Base-by-base conservation (phyloP, 2,329 filamentous ascomycete species). In the Didymellaceae sp. region DNA sequence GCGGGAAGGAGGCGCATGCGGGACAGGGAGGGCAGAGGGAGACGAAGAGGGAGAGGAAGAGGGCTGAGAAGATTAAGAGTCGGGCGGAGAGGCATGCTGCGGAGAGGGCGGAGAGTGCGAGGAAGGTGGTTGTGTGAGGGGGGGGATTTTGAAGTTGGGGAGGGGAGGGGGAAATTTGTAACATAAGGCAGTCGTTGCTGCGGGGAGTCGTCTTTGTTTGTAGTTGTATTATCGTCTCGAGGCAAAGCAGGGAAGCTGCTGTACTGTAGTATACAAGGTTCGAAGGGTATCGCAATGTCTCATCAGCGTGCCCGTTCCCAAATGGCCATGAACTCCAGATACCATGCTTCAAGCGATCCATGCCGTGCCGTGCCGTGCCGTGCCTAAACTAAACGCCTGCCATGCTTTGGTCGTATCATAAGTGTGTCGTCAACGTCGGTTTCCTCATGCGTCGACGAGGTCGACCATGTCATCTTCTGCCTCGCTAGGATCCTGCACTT, bases 391-490 rank as follows among this genome's bases (percentile, higher is more conserved):
- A 48, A 58, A 59, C 65, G 63, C 63, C 63, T 45, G 40, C 53
- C 32, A 63, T 66, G 65, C 58, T 59, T 54, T 56, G 39, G 51
- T 55, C 51, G 31, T 62, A 44, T 56, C 58, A 31, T 62, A 45
- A 50, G 42, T 45, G 32, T 47, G 28, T 59, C 40, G 51, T 32
- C n/a, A 21, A 60, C 49, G 30, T 62, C 24, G 31, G 14, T 55
- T 34, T 14, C 32, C n/a, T 62, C 40, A 68, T 4, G 52, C 58
- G 17, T 63, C 62, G 14, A 66, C 56, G 11, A 66, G 45, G 34
- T 70, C 70, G 11, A 62, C 58, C 57, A 67, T 63, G n/a, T 73
- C 71, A 13, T 74, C 66, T 17, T 72, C 71, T 1, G 55, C 60
- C 25, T 66, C 67, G 24, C 49, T 60, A 9, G 67, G 66, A 21